Evolutionary conservation across 1,139 yeast species (phyloP).

Genomic region (Debaryomycetaceae sp.): DNA sequence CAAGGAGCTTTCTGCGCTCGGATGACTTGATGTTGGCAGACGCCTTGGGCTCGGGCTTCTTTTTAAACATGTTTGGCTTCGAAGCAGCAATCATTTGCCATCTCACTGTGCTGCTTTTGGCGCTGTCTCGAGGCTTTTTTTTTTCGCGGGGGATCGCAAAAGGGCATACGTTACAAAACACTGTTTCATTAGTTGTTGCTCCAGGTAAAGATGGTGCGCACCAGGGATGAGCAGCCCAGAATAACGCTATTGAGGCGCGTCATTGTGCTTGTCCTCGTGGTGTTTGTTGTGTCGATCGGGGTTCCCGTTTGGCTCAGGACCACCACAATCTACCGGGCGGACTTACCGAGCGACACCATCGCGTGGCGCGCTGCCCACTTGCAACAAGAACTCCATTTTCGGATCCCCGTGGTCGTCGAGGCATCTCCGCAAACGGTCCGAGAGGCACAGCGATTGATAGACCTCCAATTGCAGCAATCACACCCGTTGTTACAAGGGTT

Average conservation of each 20-base stretch:
- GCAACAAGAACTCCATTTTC: conserved; percentile 32
- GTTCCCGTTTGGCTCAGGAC: conserved; percentile 69
- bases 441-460: conserved; percentile 28
- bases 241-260: conserved; percentile 7
- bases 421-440: conserved; percentile 27
- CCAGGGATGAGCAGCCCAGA: conserved; percentile 5
- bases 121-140: too few relatives aligned
- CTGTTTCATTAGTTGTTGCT: neutral
- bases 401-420: conserved; percentile 52
- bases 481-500: conserved; percentile 20
- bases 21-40: conserved; percentile 77
- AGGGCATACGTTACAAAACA: neutral
- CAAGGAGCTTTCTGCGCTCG: conserved; percentile 63
- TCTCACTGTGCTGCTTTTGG: too few relatives aligned
- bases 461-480: conserved; percentile 17
- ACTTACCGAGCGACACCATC: conserved; percentile 58
- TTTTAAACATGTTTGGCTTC: conserved; percentile 59
- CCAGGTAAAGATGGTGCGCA: conserved; percentile 2
- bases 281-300: conserved; percentile 45
- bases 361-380: conserved; percentile 27
- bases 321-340: conserved; percentile 73
- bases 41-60: conserved; percentile 65
- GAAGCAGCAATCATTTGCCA: too few relatives aligned
- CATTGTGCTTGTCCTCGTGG: conserved; percentile 29
- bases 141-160: too few relatives aligned